A percentile compares a stretch with the other conserved stretches of the same genome.
Evolutionary conservation across 352 stramenopile genomes (phyloP).

Genomic region (Pythium plurisporium): DNA sequence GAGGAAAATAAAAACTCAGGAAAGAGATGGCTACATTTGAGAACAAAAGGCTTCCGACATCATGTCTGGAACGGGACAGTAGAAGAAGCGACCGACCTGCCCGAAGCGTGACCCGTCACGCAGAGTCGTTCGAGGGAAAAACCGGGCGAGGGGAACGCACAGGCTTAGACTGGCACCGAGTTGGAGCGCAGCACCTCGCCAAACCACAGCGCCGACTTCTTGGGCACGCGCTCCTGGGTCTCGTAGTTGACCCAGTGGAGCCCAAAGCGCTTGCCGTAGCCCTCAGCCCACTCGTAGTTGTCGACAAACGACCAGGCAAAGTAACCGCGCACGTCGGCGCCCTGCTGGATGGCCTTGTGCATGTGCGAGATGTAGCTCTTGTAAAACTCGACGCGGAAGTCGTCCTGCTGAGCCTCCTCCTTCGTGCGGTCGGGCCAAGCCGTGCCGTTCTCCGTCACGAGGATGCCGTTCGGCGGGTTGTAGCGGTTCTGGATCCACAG

Average conservation of each 20-base stretch:
- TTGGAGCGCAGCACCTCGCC: conserved; percentile 30
- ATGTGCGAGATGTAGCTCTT: conserved; percentile 64
- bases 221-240: conserved; percentile 46
- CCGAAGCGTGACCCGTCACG: too few species aligned
- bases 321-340: conserved; percentile 78
- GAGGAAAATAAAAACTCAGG: neutral
- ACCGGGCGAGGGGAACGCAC: too few species aligned
- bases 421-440: conserved; percentile 30
- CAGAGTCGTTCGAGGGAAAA: too few species aligned
- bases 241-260: conserved; percentile 43
- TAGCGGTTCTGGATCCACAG: conserved; percentile 87
- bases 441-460: conserved; percentile 92
- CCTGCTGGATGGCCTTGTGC: conserved; percentile 42
- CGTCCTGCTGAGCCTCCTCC: conserved; percentile 42
- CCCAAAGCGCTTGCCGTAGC: conserved; percentile 55
- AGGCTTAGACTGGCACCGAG: conserved; percentile 25
- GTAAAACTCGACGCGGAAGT: conserved; percentile 78
- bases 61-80: too few species aligned
- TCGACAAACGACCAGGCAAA: conserved; percentile 92
- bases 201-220: conserved; percentile 54
- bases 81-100: too few species aligned
- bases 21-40: conserved; percentile 12
- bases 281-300: conserved; percentile 93
- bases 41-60: too few species aligned
- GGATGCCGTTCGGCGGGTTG: conserved; percentile 60